Conservation (phyloP, 495 filamentous ascomycete genomes). For the Recurvomyces mirabilis region DNA sequence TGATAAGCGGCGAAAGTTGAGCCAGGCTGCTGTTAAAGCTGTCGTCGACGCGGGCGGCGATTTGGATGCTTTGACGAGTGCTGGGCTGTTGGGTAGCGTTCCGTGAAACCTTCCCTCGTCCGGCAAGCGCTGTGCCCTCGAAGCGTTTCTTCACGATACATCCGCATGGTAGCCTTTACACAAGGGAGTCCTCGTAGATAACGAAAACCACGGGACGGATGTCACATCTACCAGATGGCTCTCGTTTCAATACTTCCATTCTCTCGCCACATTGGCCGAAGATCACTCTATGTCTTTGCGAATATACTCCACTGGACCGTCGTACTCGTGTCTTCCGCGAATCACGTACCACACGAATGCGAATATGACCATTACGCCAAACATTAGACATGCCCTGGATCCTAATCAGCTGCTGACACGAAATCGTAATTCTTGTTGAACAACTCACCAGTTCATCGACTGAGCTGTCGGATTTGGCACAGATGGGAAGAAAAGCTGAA, state of each 20-base stretch:
- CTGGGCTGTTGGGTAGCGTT: conserved; percentile 22
- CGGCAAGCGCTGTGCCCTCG: too few species aligned
- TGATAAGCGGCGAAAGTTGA: conserved; percentile 65
- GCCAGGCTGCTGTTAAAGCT: conserved; percentile 59
- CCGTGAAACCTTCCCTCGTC: not conserved
- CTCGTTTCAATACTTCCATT: too few species aligned
- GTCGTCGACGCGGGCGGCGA: conserved; percentile 75
- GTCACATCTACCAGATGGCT: too few species aligned
- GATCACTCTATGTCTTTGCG: not conserved
- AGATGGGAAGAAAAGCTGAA: conserved; percentile 38
- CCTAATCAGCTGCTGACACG: not conserved
- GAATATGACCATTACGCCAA: conserved; percentile 4
- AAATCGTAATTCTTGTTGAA: not conserved
- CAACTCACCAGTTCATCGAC: conserved; percentile 12
- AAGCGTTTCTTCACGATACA: not conserved
- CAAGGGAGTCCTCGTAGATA: not conserved
- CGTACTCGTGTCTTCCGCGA: not conserved
- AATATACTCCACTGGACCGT: not conserved
- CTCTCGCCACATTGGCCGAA: too few species aligned
- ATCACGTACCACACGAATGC: not conserved
- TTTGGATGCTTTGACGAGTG: conserved; percentile 38
- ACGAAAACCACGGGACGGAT: not conserved
- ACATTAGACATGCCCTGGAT: conserved; percentile 4
- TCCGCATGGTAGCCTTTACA: not conserved
- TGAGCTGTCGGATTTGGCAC: conserved; percentile 18